These are phyloP conservation scores for Solanum bukasovii DNA, from an alignment of 257 asterid genomes.

Conservation along the genomic window DNA sequence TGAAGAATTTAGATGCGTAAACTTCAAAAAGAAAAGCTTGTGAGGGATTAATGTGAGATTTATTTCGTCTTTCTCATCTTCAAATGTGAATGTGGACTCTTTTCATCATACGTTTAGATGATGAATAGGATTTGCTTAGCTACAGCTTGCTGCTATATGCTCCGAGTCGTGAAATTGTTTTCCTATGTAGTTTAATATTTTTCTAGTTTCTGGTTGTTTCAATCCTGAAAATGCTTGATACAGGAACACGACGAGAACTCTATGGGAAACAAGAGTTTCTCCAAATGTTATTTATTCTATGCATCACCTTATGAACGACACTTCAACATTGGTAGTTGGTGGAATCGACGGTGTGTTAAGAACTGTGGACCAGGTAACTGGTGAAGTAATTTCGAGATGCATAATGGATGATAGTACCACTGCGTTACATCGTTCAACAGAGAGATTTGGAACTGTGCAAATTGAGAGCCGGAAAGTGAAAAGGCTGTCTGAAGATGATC, in stretches of 20 bases:
- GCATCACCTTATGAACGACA: conserved; percentile 54
- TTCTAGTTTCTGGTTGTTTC: not conserved
- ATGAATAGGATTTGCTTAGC: not conserved
- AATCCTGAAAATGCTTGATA: not conserved
- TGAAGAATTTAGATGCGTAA: not conserved
- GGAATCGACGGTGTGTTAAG: conserved; percentile 90
- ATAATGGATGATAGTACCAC: conserved; percentile 35
- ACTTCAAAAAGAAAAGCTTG: not conserved
- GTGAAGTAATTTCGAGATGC: conserved; percentile 55
- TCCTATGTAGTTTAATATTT: not conserved
- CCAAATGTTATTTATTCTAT: conserved; percentile 70
- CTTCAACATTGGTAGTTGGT: conserved; percentile 63
- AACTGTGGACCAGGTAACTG: conserved; percentile 61
- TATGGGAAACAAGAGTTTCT: conserved; percentile 69
- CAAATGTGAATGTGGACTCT: not conserved
- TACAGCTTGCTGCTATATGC: not conserved
- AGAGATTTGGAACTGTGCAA: conserved; percentile 6
- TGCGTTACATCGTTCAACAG: conserved; percentile 12
- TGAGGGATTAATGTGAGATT: not conserved
- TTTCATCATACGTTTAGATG: not conserved
- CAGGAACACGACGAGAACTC: conserved; percentile 37
- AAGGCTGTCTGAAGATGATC: conserved; percentile 47
- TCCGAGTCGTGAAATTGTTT: not conserved
- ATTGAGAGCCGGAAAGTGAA: conserved; percentile 35
- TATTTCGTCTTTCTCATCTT: not conserved